Base-by-base conservation (phyloP, 2,329 filamentous ascomycete species). In the Calonectria leucothoes region DNA sequence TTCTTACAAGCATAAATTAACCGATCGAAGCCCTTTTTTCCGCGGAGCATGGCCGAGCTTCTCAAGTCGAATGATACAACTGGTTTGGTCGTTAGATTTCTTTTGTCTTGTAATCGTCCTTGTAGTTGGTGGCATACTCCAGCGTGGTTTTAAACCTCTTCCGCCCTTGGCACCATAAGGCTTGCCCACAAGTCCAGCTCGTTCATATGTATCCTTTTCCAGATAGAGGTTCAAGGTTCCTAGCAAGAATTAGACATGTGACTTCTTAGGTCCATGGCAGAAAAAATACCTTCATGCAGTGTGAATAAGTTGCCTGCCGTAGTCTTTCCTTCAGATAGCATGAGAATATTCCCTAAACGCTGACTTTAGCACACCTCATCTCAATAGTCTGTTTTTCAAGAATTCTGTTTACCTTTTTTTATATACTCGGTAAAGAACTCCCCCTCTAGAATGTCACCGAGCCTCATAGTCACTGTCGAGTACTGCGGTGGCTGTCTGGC, bases 391-490 rank as follows among this genome's bases (percentile, higher is more conserved):
- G 25, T 20, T 15, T 6, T 1, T 52, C 12, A 4, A 3, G 14
- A 1, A 48, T 4, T 7, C 7, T 1, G 25, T 82, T 27, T 85
- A 94, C 94, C 94, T 73, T 89, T 89, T 83, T 98, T 98, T 77
- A 98, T 93, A 81, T 97, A 96, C 52, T 92, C 88, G n/a, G 91
- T 93, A 80, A 98, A 95, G 79, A 98, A 98, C 0, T 92, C 90
- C 1, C 91, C 91, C 39, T 93, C 89, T 1, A 98, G 82, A 6
- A 98, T 82, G 72, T 95, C 92, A 11, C 89, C 89, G 12, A 98
- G 88, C 4, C 91, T 91, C 89, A 98, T 92, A 77, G 91, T 90
- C 3, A 98, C 91, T 73, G 91, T 90, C 37, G 90, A 90, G 87
- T 94, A 97, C 15, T 78, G 76, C 2, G 89, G 88, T 6, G 78